Evolutionary conservation across 2,329 filamentous ascomycete genomes (phyloP).

Genomic region (Neopestalotiopsis clavispora): DNA sequence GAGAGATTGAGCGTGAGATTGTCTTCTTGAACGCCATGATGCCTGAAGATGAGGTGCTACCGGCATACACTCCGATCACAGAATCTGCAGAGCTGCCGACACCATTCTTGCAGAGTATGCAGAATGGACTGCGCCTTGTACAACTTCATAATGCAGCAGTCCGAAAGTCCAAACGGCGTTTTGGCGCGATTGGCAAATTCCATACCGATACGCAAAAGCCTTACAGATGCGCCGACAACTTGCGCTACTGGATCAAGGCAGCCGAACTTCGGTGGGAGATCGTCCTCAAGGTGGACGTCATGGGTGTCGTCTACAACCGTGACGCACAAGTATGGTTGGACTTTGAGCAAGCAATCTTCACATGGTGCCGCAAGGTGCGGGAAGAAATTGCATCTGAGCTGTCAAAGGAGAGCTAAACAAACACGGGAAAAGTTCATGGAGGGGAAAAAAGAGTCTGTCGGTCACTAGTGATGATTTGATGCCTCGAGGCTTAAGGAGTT

Average conservation of each 20-base stretch:
- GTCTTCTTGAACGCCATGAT: constrained; percentile 82
- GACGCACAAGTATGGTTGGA: constrained; percentile 73
- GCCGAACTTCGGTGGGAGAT: constrained; percentile 94
- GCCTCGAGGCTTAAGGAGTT: neutral
- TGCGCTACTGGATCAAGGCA: constrained; percentile 95
- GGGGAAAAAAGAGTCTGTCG: neutral
- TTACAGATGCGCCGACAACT: constrained; percentile 90
- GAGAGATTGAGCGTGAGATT: constrained; percentile 78
- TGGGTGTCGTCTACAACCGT: constrained; percentile 81
- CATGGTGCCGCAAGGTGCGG: constrained; percentile 83
- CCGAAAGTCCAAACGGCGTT: constrained; percentile 81
- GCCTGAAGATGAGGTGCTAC: constrained; percentile 62
- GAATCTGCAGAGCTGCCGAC: constrained; percentile 61
- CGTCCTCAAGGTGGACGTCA: constrained; percentile 80
- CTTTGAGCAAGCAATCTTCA: constrained; percentile 82
- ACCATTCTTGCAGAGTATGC: constrained; percentile 74
- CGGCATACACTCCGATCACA: constrained; percentile 69
- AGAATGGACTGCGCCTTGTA: constrained; percentile 81
- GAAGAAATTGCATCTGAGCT: constrained; percentile 79
- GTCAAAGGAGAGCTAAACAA: neutral
- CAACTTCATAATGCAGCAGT: constrained; percentile 90
- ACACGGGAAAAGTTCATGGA: neutral
- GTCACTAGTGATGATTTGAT: neutral
- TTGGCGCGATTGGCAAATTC: constrained; percentile 86
- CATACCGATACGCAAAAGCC: constrained; percentile 95